Conservation (phyloP, 148 eudicot species). For the Arbutus unedo region DNA sequence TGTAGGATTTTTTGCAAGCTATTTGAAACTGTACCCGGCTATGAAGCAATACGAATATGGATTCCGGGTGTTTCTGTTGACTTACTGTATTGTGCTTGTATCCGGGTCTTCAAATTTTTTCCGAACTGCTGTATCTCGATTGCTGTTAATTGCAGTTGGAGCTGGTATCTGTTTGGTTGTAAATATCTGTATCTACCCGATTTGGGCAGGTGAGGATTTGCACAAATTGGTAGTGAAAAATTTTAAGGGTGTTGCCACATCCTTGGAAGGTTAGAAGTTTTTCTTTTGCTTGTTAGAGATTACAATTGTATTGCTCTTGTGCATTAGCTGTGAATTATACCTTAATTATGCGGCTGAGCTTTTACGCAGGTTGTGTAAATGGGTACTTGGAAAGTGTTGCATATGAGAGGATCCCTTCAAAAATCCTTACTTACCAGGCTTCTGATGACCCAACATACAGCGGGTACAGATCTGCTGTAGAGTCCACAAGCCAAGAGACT, state of each 20-base stretch:
- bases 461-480: conserved; percentile 58
- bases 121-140: conserved; percentile 49
- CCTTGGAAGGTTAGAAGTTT: conserved; percentile 48
- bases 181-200: conserved; percentile 59
- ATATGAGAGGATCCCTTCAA: conserved; percentile 56
- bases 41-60: conserved; percentile 70
- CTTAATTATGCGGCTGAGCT: neutral
- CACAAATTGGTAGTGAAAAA: conserved; percentile 69
- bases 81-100: conserved; percentile 66
- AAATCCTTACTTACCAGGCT: conserved; percentile 50
- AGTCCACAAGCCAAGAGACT: conserved; percentile 58
- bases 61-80: conserved; percentile 64
- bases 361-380: conserved; percentile 44
- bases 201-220: conserved; percentile 82
- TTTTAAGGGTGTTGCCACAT: conserved; percentile 59
- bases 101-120: conserved; percentile 53
- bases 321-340: neutral
- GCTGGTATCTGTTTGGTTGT: conserved; percentile 52
- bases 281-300: neutral
- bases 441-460: conserved; percentile 56
- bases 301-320: neutral
- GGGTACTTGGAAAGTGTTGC: conserved; percentile 42
- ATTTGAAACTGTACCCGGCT: conserved; percentile 51
- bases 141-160: conserved; percentile 63
- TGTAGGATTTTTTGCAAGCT: conserved; percentile 52